phyloP scores from a whole-genome alignment of 148 eudicot species.

The Talinum fruticosum region DNA sequence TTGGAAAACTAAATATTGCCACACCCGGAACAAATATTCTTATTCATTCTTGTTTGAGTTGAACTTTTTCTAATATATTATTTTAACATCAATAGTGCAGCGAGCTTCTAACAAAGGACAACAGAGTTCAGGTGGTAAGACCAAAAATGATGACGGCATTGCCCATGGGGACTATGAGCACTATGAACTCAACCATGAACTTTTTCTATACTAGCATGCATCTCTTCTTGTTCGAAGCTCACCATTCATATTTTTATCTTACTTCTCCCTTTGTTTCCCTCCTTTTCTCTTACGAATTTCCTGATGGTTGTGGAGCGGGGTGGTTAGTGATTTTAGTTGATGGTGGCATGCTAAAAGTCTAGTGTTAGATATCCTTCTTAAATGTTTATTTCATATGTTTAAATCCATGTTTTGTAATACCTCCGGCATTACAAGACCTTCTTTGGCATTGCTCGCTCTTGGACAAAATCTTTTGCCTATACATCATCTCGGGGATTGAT shows the following conservation, averaged over 20 bases:
- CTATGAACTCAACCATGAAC: conserved; percentile 31
- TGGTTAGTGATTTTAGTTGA: neutral
- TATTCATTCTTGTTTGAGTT: neutral
- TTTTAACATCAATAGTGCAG: conserved; percentile 35
- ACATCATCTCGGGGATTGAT: conserved; percentile 60
- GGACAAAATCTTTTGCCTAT: conserved; percentile 89
- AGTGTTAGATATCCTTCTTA: neutral
- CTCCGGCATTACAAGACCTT: conserved; percentile 71
- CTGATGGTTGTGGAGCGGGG: neutral
- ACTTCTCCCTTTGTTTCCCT: neutral
- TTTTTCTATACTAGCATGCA: conserved; percentile 7
- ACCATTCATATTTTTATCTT: neutral
- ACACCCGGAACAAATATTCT: neutral
- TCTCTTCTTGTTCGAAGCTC: neutral
- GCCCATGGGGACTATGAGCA: conserved; percentile 19
- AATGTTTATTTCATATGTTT: neutral
- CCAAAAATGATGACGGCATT: conserved; percentile 32
- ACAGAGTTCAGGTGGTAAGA: conserved; percentile 27
- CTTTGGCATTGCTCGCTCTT: conserved; percentile 83
- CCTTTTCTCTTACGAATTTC: neutral
- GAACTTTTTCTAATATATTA: neutral
- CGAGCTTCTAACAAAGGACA: conserved; percentile 20
- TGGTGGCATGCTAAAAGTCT: too few relatives aligned
- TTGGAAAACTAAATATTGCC: neutral
- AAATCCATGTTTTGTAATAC: conserved; percentile 43